These are phyloP conservation scores for Truncatella angustata DNA, from an alignment of 2,329 filamentous ascomycete genomes.

Conservation along the genomic window DNA sequence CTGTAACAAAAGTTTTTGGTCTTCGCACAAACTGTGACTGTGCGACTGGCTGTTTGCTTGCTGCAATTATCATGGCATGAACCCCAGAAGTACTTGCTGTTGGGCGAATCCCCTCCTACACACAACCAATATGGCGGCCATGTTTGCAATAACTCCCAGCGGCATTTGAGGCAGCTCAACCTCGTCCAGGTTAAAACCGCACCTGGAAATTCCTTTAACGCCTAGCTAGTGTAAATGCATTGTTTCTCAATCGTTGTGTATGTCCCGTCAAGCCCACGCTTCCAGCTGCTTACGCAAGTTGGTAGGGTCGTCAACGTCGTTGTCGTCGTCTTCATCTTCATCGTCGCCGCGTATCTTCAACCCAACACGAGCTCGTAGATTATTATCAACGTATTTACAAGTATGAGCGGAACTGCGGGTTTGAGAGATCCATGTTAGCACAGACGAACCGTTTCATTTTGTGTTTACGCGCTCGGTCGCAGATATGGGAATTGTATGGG, in stretches of 20 bases:
- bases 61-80: too few relatives aligned
- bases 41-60: too few relatives aligned
- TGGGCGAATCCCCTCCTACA: too few relatives aligned
- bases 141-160: too few relatives aligned
- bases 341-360: constrained; percentile 30
- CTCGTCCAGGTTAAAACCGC: neutral
- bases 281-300: neutral
- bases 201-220: constrained; percentile 2
- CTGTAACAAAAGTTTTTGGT: neutral
- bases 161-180: too few relatives aligned
- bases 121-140: too few relatives aligned
- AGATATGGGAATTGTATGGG: neutral
- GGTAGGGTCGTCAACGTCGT: neutral
- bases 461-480: too few relatives aligned
- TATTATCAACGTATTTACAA: constrained; percentile 79
- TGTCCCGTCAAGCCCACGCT: neutral
- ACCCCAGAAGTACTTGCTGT: too few relatives aligned
- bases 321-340: neutral
- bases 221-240: constrained; percentile 4
- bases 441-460: too few relatives aligned
- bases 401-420: constrained; percentile 79
- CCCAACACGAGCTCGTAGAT: constrained; percentile 77
- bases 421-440: neutral
- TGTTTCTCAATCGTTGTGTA: neutral
- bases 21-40: neutral